Percentiles rank a stretch among this genome's conserved stretches.
Evolutionary conservation across 2,329 filamentous ascomycete species (phyloP).

Genomic region (Plectosphaerella cucumerina): DNA sequence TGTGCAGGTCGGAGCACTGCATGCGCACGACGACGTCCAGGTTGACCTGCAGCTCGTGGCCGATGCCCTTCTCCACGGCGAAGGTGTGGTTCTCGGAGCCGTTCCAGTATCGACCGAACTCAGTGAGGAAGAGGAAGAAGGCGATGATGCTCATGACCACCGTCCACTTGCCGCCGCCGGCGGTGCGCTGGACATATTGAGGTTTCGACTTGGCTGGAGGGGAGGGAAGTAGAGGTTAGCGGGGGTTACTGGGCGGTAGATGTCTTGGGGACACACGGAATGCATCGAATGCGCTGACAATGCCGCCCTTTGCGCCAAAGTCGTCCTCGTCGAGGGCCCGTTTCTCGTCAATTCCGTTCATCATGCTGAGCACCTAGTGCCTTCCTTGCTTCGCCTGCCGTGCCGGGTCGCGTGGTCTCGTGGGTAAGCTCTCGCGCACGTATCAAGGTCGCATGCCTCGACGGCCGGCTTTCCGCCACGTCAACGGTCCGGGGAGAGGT

Average conservation of each 20-base stretch:
- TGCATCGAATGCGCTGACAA: slow-evolving; percentile 88
- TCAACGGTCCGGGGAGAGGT: no score
- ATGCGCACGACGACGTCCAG: slow-evolving; percentile 89
- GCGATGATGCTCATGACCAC: slow-evolving; percentile 75
- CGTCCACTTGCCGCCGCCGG: slow-evolving; percentile 91
- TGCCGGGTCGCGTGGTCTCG: neutral
- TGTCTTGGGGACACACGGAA: slow-evolving; percentile 64
- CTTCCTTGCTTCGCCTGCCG: neutral
- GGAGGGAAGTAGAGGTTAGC: slow-evolving; percentile 17
- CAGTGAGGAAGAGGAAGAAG: slow-evolving; percentile 69
- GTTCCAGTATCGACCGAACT: slow-evolving; percentile 77
- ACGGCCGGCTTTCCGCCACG: no score
- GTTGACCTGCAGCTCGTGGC: slow-evolving; percentile 88
- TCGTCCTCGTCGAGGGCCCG: slow-evolving; percentile 64
- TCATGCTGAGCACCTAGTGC: slow-evolving; percentile 25
- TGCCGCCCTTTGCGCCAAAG: slow-evolving; percentile 69
- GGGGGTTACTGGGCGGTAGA: neutral
- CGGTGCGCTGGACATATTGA: slow-evolving; percentile 80
- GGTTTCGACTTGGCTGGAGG: slow-evolving; percentile 85
- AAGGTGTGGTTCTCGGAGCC: slow-evolving; percentile 87
- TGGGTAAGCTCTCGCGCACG: no score
- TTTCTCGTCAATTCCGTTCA: slow-evolving; percentile 76
- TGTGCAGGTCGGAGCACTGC: slow-evolving; percentile 81
- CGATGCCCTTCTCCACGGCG: slow-evolving; percentile 86
- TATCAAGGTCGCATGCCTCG: neutral